Evolutionary conservation across 2,329 filamentous ascomycete species (phyloP).

Genomic region (Sporothrix schenckii): DNA sequence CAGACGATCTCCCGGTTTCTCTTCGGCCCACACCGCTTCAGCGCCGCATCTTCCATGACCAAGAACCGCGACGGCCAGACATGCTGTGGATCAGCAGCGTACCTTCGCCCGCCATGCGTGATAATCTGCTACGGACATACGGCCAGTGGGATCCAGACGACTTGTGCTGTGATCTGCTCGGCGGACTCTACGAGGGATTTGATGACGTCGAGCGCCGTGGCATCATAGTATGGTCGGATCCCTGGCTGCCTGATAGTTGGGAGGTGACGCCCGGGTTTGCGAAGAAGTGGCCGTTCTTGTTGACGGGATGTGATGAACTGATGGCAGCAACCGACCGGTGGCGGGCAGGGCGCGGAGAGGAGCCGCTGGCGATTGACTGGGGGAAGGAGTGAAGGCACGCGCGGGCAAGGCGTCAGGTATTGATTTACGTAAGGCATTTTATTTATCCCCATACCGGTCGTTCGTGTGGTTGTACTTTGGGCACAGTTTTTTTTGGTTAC

Average conservation of each 20-base stretch:
- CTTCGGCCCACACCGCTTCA: slow-evolving; percentile 41
- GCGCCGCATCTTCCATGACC: slow-evolving; percentile 26
- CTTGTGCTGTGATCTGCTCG: slow-evolving; percentile 40
- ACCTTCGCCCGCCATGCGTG: slow-evolving; percentile 40
- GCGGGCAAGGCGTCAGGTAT: not conserved
- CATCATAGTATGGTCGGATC: slow-evolving; percentile 47
- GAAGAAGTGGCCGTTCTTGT: slow-evolving; percentile 45
- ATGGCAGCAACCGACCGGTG: slow-evolving; percentile 48
- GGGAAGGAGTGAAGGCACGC: not conserved
- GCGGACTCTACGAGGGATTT: slow-evolving; percentile 41
- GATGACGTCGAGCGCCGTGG: slow-evolving; percentile 39
- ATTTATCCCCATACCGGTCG: not conserved
- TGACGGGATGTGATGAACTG: slow-evolving; percentile 46
- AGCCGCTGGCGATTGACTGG: slow-evolving; percentile 33
- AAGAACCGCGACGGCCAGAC: slow-evolving; percentile 34
- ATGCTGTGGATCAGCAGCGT: slow-evolving; percentile 41
- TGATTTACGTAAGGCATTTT: slow-evolving; percentile 1
- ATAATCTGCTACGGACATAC: slow-evolving; percentile 40
- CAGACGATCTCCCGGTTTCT: slow-evolving; percentile 33
- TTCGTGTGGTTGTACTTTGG: not conserved
- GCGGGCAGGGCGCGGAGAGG: slow-evolving; percentile 41
- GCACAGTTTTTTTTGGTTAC: not conserved
- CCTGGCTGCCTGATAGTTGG: slow-evolving; percentile 48
- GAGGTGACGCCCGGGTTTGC: slow-evolving; percentile 49
- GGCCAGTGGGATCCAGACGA: slow-evolving; percentile 39